Percentiles rank a stretch among this genome's conserved stretches.
Evolutionary conservation across 176 grass and related monocot species (phyloP).

Genomic region (Hordeum marinum): DNA sequence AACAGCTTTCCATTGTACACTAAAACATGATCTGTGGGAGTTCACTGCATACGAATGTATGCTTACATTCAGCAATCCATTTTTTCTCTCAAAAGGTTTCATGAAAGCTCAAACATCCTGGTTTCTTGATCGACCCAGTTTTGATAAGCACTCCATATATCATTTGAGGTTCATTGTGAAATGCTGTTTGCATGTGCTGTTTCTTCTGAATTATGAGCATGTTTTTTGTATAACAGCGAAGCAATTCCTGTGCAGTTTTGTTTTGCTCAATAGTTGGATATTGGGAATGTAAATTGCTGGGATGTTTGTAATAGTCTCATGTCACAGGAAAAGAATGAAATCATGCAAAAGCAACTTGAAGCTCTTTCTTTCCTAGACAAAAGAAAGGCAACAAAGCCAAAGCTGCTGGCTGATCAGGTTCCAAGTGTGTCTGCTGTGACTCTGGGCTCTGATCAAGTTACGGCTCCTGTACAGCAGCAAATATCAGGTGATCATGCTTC

Average conservation of each 20-base stretch:
- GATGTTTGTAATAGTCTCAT: not conserved
- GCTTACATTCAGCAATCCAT: not conserved
- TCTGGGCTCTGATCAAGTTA: constrained; percentile 38
- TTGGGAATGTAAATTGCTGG: not conserved
- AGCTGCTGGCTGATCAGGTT: constrained; percentile 41
- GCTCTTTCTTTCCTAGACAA: constrained; percentile 87
- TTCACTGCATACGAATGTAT: not conserved
- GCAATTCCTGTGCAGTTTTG: not conserved
- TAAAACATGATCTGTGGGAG: not conserved
- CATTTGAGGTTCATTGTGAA: not conserved
- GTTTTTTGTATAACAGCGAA: not conserved
- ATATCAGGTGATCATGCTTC: constrained; percentile 43
- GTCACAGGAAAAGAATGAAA: constrained; percentile 71
- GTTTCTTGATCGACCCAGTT: not conserved
- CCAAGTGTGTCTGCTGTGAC: constrained; percentile 37
- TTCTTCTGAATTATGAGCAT: not conserved
- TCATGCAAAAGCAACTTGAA: constrained; percentile 80
- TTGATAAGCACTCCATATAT: not conserved
- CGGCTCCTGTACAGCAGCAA: constrained; percentile 40
- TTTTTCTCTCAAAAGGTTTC: not conserved
- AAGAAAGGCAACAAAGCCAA: constrained; percentile 79
- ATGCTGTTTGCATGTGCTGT: not conserved
- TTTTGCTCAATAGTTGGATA: not conserved
- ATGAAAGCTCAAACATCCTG: not conserved
- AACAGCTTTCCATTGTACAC: not conserved